Base-by-base conservation (phyloP, 179 eudicot species). In the Actinidia arguta region DNA sequence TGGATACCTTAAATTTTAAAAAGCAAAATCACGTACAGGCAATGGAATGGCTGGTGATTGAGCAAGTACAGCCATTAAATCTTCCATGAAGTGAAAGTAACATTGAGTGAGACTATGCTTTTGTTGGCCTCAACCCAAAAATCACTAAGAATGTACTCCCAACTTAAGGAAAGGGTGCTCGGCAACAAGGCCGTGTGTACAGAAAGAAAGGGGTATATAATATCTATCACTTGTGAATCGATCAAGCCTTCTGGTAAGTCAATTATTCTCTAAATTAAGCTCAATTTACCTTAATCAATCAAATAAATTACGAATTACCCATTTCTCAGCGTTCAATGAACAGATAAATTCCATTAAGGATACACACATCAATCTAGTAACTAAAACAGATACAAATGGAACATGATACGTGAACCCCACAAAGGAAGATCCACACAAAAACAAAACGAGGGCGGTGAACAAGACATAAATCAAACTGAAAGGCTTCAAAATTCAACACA, bases 261-360 rank as follows among this genome's bases (percentile, higher is more conserved):
- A 48, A 27, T 25, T 22, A 42, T 54, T 31, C 0, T 17, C 58
- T 27, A 24, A 20, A 54, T 31, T 74, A 8, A 73, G 59, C n/a
- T 73, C 8, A 5, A 73, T 24, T 11, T 24, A 22, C 42, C 58
- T 1, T 14, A 70, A 46, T 6, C 54, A 42, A 71, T 13, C 76
- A 73, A 73, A 73, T 39, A 50, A 73, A 73, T 18, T 24, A 24
- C 48, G 42, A 72, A 50, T 22, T 31, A 27, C 78, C 62, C 46
- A 54, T 27, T 48, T 31, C 11, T 51, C 22, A 24, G 11, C 5
- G 13, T 46, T 31, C 36, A 44, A 70, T 8, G 4, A 44, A 46
- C 13, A 70, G 52, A 46, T 0, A 18, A 70, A 46, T 70, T 31
- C 18, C 74, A 71, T 31, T 31, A 31, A 31, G 36, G 36, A 31